Conservation (phyloP, 257 asterid species). For the Scutellaria barbata region DNA sequence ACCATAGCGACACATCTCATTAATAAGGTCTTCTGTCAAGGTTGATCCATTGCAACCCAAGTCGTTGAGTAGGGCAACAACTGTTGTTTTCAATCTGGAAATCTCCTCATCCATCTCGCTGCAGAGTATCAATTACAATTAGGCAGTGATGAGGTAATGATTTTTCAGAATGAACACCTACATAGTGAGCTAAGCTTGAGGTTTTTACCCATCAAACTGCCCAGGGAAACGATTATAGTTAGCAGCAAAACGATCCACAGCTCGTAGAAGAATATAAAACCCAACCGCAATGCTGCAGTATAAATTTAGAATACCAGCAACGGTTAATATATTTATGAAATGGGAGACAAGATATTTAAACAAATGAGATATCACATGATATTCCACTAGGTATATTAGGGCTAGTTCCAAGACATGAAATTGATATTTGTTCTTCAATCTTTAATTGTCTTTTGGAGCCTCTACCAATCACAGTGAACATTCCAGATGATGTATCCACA, state of each 20-base stretch:
- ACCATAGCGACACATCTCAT: constrained; percentile 96
- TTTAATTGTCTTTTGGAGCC: constrained; percentile 20
- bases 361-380: neutral
- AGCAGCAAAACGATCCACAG: constrained; percentile 91
- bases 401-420: neutral
- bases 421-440: neutral
- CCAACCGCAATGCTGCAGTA: constrained; percentile 78
- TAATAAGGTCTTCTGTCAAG: constrained; percentile 86
- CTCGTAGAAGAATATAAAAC: constrained; percentile 87
- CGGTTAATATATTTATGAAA: constrained; percentile 33
- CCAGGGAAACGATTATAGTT: constrained; percentile 87
- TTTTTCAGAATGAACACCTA: neutral
- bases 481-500: constrained; percentile 5
- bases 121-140: constrained; percentile 34
- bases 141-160: constrained; percentile 14
- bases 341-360: constrained; percentile 9
- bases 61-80: constrained; percentile 71
- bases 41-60: constrained; percentile 81
- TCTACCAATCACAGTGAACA: neutral
- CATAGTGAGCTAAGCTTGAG: constrained; percentile 14
- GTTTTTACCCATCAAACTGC: constrained; percentile 83
- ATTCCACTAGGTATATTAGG: neutral
- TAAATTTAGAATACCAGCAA: constrained; percentile 25
- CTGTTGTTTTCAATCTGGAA: constrained; percentile 86
- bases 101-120: constrained; percentile 97